phyloP scores from a whole-genome alignment of 225 moss, liverwort and hornwort genomes.

The Anthoceros angustus region DNA sequence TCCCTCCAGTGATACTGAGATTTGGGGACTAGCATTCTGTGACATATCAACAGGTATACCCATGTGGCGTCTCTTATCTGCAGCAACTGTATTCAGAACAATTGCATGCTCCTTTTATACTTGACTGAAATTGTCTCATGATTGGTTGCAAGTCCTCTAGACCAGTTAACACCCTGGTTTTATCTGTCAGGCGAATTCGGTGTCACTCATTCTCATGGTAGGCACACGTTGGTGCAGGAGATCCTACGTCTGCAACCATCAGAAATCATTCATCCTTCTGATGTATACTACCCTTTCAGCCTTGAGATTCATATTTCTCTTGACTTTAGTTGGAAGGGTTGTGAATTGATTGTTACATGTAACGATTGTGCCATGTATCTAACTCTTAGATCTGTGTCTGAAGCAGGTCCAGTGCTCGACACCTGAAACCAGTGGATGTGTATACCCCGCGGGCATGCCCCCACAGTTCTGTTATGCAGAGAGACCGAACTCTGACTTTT shows the following conservation, averaged over 20 bases:
- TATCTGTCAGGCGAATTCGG: conserved; percentile 57
- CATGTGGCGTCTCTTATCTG: neutral
- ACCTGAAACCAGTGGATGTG: conserved; percentile 22
- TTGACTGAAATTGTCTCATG: neutral
- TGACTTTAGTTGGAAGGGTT: too few relatives aligned
- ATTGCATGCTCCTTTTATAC: neutral
- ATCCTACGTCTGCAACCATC: conserved; percentile 56
- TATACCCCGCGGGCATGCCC: conserved; percentile 42
- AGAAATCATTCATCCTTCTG: conserved; percentile 48
- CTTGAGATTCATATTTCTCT: too few relatives aligned
- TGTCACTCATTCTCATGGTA: conserved; percentile 51
- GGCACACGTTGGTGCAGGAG: conserved; percentile 37
- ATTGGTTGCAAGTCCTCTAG: conserved; percentile 6
- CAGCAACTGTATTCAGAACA: neutral
- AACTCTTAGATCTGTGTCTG: neutral
- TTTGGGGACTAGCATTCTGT: conserved; percentile 54
- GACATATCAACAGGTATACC: conserved; percentile 58
- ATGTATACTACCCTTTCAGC: conserved; percentile 14
- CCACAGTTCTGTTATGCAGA: conserved; percentile 44
- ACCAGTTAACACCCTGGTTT: neutral
- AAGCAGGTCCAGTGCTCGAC: conserved; percentile 32
- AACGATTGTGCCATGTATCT: too few relatives aligned
- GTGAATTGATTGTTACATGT: too few relatives aligned
- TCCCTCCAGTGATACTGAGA: conserved; percentile 39
- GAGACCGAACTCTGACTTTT: conserved; percentile 43